Percentiles rank a stretch among this genome's conserved stretches.
Conservation (phyloP, 257 asterid species). For the Solanum etuberosum region DNA sequence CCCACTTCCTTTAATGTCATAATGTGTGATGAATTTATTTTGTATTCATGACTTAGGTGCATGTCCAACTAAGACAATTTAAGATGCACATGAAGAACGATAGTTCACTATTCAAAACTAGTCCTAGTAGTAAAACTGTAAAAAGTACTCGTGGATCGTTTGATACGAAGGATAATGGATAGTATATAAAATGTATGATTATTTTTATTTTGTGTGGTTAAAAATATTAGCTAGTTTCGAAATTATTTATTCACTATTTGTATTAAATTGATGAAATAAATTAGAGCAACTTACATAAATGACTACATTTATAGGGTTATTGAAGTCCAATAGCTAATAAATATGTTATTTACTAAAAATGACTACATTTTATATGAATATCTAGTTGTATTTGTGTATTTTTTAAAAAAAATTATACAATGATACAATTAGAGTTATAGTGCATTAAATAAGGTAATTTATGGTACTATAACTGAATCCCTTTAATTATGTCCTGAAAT, state of each 20-base stretch:
- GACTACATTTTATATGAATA: no score
- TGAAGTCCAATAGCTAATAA: no score
- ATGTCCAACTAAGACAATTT: neutral
- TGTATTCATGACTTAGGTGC: neutral
- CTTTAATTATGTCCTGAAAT: no score
- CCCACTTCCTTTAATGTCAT: neutral
- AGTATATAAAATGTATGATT: rapidly evolving
- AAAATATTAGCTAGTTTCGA: neutral
- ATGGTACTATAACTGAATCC: no score
- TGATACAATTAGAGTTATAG: no score
- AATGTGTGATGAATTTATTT: neutral
- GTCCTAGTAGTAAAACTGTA: neutral
- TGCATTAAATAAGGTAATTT: no score
- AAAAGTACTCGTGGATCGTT: neutral
- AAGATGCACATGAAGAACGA: neutral
- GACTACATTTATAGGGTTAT: no score
- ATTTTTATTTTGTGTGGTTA: neutral
- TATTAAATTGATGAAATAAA: neutral
- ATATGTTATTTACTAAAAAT: no score
- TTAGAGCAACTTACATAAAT: no score
- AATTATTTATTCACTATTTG: neutral
- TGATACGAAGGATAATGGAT: neutral
- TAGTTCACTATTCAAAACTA: neutral
- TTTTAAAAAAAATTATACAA: no score
- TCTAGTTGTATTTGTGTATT: no score